Percentiles rank a stretch among this genome's conserved stretches.
Evolutionary conservation across 306 rosid species (phyloP).

Genomic region (Canavalia gladiata): DNA sequence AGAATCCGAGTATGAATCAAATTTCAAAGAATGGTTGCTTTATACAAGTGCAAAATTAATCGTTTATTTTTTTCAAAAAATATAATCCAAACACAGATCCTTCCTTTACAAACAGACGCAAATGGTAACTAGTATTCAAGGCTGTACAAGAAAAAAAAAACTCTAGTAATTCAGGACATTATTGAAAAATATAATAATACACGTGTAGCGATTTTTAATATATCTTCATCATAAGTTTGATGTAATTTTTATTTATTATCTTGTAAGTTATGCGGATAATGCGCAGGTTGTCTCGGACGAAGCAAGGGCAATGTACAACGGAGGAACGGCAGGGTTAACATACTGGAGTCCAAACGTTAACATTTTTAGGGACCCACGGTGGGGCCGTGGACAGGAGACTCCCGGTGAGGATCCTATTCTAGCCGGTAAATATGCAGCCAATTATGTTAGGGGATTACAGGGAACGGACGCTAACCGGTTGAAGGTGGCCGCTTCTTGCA

Average conservation of each 20-base stretch:
- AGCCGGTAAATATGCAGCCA: constrained; percentile 76
- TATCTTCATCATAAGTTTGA: too few relatives aligned
- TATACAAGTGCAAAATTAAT: background rate
- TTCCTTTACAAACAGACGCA: too few relatives aligned
- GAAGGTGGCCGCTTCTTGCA: constrained; percentile 91
- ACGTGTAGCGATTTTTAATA: too few relatives aligned
- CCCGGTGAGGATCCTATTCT: constrained; percentile 89
- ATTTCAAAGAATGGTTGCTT: background rate
- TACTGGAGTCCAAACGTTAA: constrained; percentile 93
- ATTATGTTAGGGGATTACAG: constrained; percentile 78
- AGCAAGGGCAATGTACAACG: constrained; percentile 91
- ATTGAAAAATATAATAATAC: too few relatives aligned
- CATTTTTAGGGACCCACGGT: constrained; percentile 82
- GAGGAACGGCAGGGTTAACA: constrained; percentile 78
- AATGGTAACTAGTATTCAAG: too few relatives aligned
- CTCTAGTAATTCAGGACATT: background rate
- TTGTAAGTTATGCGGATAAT: background rate
- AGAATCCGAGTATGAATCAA: too few relatives aligned
- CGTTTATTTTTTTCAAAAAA: background rate
- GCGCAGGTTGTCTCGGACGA: constrained; percentile 82
- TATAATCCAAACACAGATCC: too few relatives aligned
- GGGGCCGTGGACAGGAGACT: constrained; percentile 95
- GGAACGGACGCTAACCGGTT: constrained; percentile 65
- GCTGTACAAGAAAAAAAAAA: background rate
- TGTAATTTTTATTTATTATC: too few relatives aligned